A percentile compares a stretch with the other conserved stretches of the same genome.
phyloP scores from a whole-genome alignment of 1,284 basidiomycete genomes.

The Trichosporon inkin region DNA sequence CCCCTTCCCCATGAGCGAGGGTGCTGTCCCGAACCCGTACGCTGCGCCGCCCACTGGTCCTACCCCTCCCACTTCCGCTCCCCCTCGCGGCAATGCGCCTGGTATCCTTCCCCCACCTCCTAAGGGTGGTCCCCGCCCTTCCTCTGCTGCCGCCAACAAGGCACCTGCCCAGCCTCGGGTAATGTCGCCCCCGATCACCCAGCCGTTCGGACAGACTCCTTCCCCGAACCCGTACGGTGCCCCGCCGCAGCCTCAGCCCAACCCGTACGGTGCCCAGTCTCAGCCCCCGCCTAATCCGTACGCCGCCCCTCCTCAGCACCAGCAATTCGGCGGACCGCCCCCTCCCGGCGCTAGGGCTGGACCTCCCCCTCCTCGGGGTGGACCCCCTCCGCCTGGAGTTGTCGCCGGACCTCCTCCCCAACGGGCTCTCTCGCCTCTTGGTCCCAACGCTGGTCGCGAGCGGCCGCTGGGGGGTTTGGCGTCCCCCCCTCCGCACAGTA shows the following conservation, averaged over 20 bases:
- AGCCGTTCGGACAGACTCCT: conserved; percentile 16
- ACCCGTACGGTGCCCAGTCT: conserved; percentile 9
- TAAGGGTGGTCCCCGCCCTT: conserved; percentile 47
- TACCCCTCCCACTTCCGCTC: conserved; percentile 36
- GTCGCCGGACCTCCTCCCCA: conserved; percentile 54
- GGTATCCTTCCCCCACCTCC: conserved; percentile 46
- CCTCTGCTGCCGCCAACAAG: conserved; percentile 25
- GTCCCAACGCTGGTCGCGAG: conserved; percentile 25
- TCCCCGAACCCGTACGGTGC: conserved; percentile 15
- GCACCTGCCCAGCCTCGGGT: neutral
- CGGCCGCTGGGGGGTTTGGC: conserved; percentile 19
- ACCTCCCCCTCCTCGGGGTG: conserved; percentile 32
- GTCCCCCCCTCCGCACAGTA: conserved; percentile 17
- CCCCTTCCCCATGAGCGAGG: conserved; percentile 73
- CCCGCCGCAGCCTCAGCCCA: conserved; percentile 8
- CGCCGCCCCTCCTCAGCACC: conserved; percentile 21
- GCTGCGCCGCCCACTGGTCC: conserved; percentile 30
- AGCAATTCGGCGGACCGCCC: conserved; percentile 33
- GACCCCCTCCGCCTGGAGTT: conserved; percentile 52
- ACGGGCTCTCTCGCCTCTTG: conserved; percentile 48
- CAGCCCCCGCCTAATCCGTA: conserved; percentile 17
- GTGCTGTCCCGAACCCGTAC: conserved; percentile 8
- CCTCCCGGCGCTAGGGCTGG: conserved; percentile 30
- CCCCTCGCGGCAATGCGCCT: conserved; percentile 36
- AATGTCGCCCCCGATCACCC: conserved; percentile 1